Evolutionary conservation across 1,284 basidiomycete species (phyloP), one percentile per base, ranked within the genome.

Genomic region (Pseudozyma hubeiensis): DNA sequence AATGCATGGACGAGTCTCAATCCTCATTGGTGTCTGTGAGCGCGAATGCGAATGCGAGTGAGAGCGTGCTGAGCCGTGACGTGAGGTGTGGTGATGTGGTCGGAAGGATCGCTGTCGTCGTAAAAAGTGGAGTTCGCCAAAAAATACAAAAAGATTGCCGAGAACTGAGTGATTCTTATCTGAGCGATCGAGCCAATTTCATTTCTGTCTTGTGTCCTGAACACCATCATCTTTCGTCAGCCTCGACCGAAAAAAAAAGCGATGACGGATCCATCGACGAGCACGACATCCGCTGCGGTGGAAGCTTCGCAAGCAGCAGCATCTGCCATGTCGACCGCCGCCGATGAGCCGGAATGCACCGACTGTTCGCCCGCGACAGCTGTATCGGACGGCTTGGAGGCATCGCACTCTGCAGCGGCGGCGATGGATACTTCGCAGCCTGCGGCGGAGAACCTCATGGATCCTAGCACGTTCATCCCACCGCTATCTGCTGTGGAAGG

Each of bases 391-490:
- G 40, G 40, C 2, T 2, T 41, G 40, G n/a, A 41, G n/a, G 40
- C 40, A 16, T 41, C 40, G n/a, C n/a, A 16, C 10, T 10, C 40
- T n/a, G 10, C 40, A n/a, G 40, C 40, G 7, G 1, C 8, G 14
- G 17, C 17, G 17, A 44, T 44, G 43, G 24, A 24, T 24, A 24
- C 24, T 24, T 8, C 19, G 19, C 8, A 24, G 43, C 17, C 19
- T 7, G 17, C 6, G 24, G 49, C 48, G 29, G 60, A 72, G 48
- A 51, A 72, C 29, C 29, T 66, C 16, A 24, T 67, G 49, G 64
- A 72, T 43, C 44, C 64, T 4, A 37, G 34, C 3, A 72, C 64
- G 0, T 72, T 72, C 9, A 43, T 67, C 14, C 53, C 64, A 1
- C 69, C 69, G 0, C 47, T 55, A 14, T 24, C 54, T 14, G 16